These are phyloP conservation scores for Trametes elegans DNA, from an alignment of 768 basidiomycete species.

Conservation along the genomic window DNA sequence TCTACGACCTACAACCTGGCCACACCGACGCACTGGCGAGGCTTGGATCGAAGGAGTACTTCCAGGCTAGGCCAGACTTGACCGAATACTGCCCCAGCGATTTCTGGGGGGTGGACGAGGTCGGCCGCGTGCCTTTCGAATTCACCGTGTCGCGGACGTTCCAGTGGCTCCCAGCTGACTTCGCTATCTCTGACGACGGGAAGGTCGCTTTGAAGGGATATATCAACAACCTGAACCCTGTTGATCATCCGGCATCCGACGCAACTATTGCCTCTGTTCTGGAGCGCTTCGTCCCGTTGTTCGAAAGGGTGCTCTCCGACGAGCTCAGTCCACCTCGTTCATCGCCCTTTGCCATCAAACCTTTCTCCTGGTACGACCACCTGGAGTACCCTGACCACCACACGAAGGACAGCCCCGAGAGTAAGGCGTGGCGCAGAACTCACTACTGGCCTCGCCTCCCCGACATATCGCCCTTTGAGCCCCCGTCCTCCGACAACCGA, in stretches of 20 bases:
- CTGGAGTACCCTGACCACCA: neutral
- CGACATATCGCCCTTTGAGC: neutral
- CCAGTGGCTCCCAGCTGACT: conserved; percentile 32
- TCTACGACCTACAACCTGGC: neutral
- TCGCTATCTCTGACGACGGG: conserved; percentile 23
- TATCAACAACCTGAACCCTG: conserved; percentile 32
- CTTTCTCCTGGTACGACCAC: neutral
- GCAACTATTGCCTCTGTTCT: conserved; percentile 16
- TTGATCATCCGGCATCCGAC: conserved; percentile 16
- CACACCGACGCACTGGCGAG: neutral
- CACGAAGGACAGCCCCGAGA: neutral
- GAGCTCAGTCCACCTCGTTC: neutral
- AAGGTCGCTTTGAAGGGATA: conserved; percentile 23
- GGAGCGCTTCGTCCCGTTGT: conserved; percentile 26
- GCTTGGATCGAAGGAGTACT: neutral
- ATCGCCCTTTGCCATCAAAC: neutral
- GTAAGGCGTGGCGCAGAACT: neutral
- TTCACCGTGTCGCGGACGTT: conserved; percentile 21
- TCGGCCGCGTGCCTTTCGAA: neutral
- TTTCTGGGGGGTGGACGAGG: neutral
- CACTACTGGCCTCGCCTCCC: conserved; percentile 5
- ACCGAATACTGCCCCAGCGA: neutral
- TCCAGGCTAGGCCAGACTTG: neutral
- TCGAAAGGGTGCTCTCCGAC: conserved; percentile 27
- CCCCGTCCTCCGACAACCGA: neutral